phyloP scores from a whole-genome alignment of 345 rosid genomes.

The Gossypium arboreum region DNA sequence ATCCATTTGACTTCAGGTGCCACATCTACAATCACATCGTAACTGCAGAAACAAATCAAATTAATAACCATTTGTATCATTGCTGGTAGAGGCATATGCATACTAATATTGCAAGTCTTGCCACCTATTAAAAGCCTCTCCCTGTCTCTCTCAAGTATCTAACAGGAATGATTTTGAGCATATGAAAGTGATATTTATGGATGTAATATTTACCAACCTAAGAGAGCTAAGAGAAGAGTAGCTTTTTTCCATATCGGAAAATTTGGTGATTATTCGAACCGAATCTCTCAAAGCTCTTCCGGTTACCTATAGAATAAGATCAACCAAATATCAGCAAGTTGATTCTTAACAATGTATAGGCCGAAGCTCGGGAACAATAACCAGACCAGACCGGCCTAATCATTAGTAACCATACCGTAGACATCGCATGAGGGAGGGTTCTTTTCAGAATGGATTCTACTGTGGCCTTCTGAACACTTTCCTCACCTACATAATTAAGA shows the following conservation, averaged over 20 bases:
- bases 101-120: neutral
- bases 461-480: constrained; percentile 63
- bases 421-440: constrained; percentile 95
- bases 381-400: neutral
- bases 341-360: neutral
- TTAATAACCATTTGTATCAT: neutral
- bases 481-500: constrained; percentile 63
- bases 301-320: constrained; percentile 52
- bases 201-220: constrained; percentile 35
- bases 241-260: constrained; percentile 74
- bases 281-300: constrained; percentile 86
- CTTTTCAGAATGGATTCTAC: constrained; percentile 85
- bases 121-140: neutral
- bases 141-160: neutral
- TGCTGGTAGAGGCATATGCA: neutral
- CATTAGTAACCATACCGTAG: constrained; percentile 43
- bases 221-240: constrained; percentile 57
- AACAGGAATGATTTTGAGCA: neutral
- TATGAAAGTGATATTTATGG: constrained; percentile 8
- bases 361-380: neutral
- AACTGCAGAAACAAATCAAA: constrained; percentile 39
- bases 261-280: constrained; percentile 64
- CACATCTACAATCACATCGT: constrained; percentile 83
- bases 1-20: constrained; percentile 84
- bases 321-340: neutral